Conservation (phyloP, 305 asterid genomes). For the Nicotiana rustica region DNA sequence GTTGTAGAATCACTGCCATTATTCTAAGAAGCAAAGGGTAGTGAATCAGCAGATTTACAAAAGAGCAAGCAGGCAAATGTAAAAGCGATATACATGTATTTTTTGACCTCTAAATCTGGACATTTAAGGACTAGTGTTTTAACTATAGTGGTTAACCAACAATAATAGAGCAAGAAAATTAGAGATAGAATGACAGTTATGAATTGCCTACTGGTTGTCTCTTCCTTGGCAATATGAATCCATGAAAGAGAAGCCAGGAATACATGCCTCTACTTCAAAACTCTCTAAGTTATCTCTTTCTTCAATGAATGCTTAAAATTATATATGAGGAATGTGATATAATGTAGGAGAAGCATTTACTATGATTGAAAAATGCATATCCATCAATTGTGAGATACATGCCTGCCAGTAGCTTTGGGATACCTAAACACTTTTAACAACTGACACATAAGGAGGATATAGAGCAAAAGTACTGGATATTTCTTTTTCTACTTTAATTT, state of each 20-base stretch:
- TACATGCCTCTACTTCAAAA: background rate
- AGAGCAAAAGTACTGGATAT: background rate
- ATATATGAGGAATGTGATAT: background rate
- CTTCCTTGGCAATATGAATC: background rate
- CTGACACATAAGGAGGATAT: background rate
- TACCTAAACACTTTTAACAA: background rate
- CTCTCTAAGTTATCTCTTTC: background rate
- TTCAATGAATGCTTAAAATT: background rate
- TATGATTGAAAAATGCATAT: background rate
- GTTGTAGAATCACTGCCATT: constrained; percentile 54
- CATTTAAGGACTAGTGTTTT: background rate
- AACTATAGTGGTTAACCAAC: background rate
- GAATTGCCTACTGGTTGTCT: background rate
- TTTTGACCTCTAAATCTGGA: background rate
- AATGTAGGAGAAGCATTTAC: background rate
- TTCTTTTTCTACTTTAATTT: no score
- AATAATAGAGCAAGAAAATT: background rate
- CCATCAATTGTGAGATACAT: background rate
- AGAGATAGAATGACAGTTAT: background rate
- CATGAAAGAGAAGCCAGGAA: background rate
- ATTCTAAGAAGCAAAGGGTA: constrained; percentile 48
- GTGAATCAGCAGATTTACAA: background rate
- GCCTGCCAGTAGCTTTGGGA: background rate
- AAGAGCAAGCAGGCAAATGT: background rate
- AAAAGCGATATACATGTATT: constrained; percentile 5